Conservation (phyloP, 208 protist genomes). For the Trypanosoma theileri region DNA sequence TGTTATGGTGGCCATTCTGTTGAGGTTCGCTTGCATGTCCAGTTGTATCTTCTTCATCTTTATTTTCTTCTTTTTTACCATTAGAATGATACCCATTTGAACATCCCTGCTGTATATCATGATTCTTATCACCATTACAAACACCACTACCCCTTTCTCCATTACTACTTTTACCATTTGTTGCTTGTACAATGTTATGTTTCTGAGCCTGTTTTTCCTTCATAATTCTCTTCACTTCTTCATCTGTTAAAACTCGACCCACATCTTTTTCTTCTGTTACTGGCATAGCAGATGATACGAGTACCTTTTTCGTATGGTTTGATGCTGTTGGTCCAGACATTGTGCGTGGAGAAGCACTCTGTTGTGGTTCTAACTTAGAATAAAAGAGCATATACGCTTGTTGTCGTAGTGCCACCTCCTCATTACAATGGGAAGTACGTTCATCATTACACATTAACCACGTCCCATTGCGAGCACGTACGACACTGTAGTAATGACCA, state of each 20-base stretch:
- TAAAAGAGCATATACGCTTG: conserved; percentile 93
- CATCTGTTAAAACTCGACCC: conserved; percentile 34
- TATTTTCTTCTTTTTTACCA: conserved; percentile 25
- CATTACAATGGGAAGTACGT: conserved; percentile 55
- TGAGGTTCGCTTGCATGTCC: no score
- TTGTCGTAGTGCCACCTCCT: conserved; percentile 61
- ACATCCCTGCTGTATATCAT: not conserved
- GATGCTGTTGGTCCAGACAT: not conserved
- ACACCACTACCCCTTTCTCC: no score
- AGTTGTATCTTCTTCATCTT: conserved; percentile 12
- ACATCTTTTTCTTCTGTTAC: conserved; percentile 15
- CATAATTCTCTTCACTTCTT: conserved; percentile 29
- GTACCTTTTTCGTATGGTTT: not conserved
- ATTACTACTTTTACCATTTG: not conserved
- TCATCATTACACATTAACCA: conserved; percentile 91
- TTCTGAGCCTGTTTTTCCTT: not conserved
- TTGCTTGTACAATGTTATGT: not conserved
- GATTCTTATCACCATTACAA: no score
- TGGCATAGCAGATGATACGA: not conserved
- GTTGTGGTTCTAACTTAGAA: conserved; percentile 35
- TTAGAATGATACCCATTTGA: not conserved
- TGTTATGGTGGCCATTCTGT: conserved; percentile 3
- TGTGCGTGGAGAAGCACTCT: not conserved
- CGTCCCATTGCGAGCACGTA: conserved; percentile 71
- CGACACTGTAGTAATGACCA: conserved; percentile 92